Evolutionary conservation across 306 rosid species (phyloP), one percentile per base, ranked within the genome.

Genomic region (Fagus sylvatica): DNA sequence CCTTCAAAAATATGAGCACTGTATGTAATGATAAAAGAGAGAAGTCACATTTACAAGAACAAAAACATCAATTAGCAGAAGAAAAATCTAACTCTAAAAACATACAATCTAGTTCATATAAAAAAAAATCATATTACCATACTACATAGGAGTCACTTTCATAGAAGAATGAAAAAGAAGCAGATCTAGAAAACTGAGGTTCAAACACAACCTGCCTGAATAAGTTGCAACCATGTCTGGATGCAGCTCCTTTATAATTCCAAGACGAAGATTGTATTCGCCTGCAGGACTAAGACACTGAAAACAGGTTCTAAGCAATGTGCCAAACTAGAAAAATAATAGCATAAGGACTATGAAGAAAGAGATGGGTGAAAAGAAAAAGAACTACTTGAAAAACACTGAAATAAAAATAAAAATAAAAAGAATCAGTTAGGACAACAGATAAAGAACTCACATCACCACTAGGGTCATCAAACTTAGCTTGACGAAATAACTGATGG

Each of bases 171-270:
- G 41, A 67, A 51, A 61, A 71, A 72, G 40, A 74, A 71, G 74
- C 64, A 79, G 72, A 83, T 79, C 55, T 57, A 78, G 74, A 69
- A 76, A 75, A 80, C 59, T 81, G 73, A 13, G 76, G 75, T 75
- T 65, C 46, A 82, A 77, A 66, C 70, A 86, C 89, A 84, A 94
- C 98, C 98, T 92, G 88, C 97, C 97, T 53, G 98, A 92, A 86
- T 89, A 94, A 78, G 98, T 94, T n/a, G 98, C 98, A 69, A 94
- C 98, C 93, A 94, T 85, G 82, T 94, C 97, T n/a, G 97, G 98
- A 73, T 94, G 97, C 78, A 92, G 90, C 89, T 94, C 98, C 87
- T 94, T 94, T 76, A 94, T 84, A 65, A 92, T 90, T 80, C 98
- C 98, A 69, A 94, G 90, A 32, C 98, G 97, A 76, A 94, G 98